Conservation (phyloP, 768 basidiomycete species). For the Tylopilus sp. region DNA sequence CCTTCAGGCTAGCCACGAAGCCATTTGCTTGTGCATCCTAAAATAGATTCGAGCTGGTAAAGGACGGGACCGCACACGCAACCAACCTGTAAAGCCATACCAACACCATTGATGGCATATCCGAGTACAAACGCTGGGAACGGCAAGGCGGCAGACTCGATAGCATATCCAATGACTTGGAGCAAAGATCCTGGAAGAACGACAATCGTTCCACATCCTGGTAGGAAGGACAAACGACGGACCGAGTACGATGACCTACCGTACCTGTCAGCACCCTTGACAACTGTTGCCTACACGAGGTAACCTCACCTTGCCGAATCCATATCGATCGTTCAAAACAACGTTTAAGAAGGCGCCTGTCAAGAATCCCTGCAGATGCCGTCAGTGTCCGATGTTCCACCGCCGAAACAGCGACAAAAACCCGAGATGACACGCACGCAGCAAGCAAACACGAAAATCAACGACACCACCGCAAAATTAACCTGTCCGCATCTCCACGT, state of each 20-base stretch:
- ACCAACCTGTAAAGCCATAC: conserved; percentile 44
- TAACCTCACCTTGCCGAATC: conserved; percentile 32
- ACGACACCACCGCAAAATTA: conserved; percentile 38
- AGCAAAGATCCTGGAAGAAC: conserved; percentile 24
- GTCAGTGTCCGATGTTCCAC: not conserved
- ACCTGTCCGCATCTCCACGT: conserved; percentile 24
- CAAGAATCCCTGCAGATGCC: conserved; percentile 27
- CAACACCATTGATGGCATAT: conserved; percentile 43
- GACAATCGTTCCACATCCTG: not conserved
- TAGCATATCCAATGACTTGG: conserved; percentile 31
- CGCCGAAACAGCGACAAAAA: not conserved
- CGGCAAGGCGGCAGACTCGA: conserved; percentile 41
- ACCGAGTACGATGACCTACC: conserved; percentile 30
- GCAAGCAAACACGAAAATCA: conserved; percentile 42
- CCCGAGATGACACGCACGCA: conserved; percentile 23
- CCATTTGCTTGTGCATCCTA: conserved; percentile 50
- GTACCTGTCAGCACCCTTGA: not conserved
- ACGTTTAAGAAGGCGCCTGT: conserved; percentile 32
- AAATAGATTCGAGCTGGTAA: not conserved
- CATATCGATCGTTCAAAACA: conserved; percentile 26
- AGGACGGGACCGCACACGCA: not conserved
- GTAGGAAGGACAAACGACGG: not conserved
- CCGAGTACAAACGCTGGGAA: conserved; percentile 44
- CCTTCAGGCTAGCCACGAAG: conserved; percentile 38
- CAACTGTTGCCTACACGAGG: not conserved